Percentiles rank a stretch among this genome's conserved stretches.
Conservation (phyloP, 345 rosid genomes). For the Salix exigua region DNA sequence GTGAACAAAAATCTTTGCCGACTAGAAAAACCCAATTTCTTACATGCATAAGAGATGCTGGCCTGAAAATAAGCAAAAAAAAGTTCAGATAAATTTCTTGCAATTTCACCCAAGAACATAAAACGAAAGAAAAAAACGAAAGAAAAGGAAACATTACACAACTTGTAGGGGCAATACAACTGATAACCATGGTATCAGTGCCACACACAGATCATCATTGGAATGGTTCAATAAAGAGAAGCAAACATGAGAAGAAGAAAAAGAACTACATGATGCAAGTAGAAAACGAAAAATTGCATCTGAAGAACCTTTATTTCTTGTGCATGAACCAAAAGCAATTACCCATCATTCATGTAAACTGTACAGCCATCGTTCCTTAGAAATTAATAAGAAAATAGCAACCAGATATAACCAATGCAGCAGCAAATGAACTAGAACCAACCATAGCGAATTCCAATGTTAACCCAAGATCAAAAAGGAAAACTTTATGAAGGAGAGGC, state of each 20-base stretch:
- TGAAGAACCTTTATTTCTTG: background rate
- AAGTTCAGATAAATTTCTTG: background rate
- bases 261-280: background rate
- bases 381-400: background rate
- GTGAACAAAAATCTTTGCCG: slow-evolving; percentile 54
- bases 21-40: slow-evolving; percentile 43
- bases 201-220: too few species aligned
- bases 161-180: background rate
- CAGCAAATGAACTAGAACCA: background rate
- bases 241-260: too few species aligned
- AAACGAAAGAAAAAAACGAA: background rate
- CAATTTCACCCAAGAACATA: background rate
- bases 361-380: background rate
- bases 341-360: background rate
- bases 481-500: background rate
- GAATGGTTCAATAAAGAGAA: background rate
- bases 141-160: too few species aligned
- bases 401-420: background rate
- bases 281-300: background rate
- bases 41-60: slow-evolving; percentile 28
- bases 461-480: background rate
- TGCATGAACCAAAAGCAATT: background rate
- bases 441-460: background rate
- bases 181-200: background rate
- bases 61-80: slow-evolving; percentile 33